Base-by-base conservation (phyloP, 495 filamentous ascomycete species). In the Trichocladium antarcticum region DNA sequence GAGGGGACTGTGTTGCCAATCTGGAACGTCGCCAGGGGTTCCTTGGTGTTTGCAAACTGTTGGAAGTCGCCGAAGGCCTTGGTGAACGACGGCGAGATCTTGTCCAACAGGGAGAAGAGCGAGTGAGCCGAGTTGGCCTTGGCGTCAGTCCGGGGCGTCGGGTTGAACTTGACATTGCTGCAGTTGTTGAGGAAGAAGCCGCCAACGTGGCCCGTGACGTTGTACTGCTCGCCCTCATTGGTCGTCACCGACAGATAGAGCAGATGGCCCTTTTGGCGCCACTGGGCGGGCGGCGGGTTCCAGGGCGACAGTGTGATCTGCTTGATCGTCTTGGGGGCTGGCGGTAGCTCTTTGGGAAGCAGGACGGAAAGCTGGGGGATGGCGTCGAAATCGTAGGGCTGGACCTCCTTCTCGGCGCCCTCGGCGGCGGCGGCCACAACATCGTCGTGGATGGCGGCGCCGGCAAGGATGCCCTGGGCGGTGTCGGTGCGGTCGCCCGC, bases 101-200 rank as follows among this genome's bases (percentile, higher is more conserved):
- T 70, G 21, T 71, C 70, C 49, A 99, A 74, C 45, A 99, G 69
- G 17, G 78, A 82, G 37, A 95, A 78, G 32, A 99, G 78, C 1
- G 93, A 97, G 66, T 96, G 93, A 7, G 89, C 79, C 35, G 75
- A 75, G 50, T 73, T 69, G 45, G 74, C 73, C 65, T 92, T 37
- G 81, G 81, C 34, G 77, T 70, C 44, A 70, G 70, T 54, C 80
- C 77, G 24, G n/a, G 87, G 88, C 50, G 78, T 79, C 10, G 93
- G 93, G 65, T 97, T 90, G 58, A 99, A 99, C 70, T 86, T 90
- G 72, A 67, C 75, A 65, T 85, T 92, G 38, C 84, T 84, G 31
- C 81, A 93, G 62, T 85, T 92, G 77, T 95, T 97, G 53, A 96
- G 86, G 67, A 82, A 97, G 72, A 99, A 99, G 5, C 93, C 93